Evolutionary conservation across 805 yeast genomes (phyloP), one percentile per base, ranked within the genome.

Genomic region (Nakazawaea pomicola): DNA sequence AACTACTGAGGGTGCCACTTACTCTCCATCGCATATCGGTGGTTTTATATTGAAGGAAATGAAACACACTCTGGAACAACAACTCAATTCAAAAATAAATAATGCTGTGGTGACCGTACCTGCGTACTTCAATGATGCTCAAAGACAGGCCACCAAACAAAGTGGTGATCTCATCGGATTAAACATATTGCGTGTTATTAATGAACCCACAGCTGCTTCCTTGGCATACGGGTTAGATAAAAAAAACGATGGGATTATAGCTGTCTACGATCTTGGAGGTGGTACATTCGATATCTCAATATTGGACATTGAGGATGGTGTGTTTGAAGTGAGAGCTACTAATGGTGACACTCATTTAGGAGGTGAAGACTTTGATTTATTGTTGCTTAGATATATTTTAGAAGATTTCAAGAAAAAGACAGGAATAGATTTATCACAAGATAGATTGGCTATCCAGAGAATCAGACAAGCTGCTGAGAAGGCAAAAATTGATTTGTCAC

Each of bases 231-330:
- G 96, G 57, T 75, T 88, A 55, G 95, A 88, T 14, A 49, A 62
- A 66, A 76, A 81, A 66, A 78, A 73, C 61, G 84, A 81, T 58
- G 67, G 68, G 9, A 52, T 66, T 60, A 91, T 90, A 51, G 96
- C 97, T 39, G 97, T 89, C 48, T 89, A 88, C 73, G 97, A 89
- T 72, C 75, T 89, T 54, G 97, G 97, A 72, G 97, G 97, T 59
- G 97, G 97, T 70, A 89, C 97, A 49, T 89, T 89, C 67, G 97
- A 89, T 80, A 83, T 89, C 62, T 90, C 96, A 48, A 85, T 89
- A 57, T 76, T 89, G 58, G 97, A 90, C 72, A 90, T 89, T 56
- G 96, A 89, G 66, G 90, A 89, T 61, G 97, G 97, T 67, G 96
- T 89, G 46, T 89, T 89, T 62, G 97, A 89, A 74, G 97, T 89